Conservation (phyloP, 129 eudicot species). For the Mikania micrantha region DNA sequence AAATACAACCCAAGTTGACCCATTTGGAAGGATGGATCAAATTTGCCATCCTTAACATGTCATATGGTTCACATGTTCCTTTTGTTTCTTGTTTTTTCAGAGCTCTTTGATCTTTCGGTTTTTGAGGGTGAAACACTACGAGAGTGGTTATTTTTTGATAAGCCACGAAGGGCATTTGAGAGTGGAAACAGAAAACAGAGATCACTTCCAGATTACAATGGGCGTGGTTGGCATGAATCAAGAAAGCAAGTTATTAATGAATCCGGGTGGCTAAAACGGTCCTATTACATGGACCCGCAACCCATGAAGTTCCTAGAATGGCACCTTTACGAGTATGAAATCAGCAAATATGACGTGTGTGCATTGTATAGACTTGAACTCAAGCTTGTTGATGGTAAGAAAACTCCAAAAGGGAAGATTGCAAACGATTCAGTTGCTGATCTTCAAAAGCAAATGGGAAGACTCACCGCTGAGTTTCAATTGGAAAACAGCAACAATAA, state of each 20-base stretch:
- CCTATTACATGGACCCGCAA: conserved; percentile 98
- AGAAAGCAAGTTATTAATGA: conserved; percentile 82
- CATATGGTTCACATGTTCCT: not conserved
- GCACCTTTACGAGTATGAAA: conserved; percentile 91
- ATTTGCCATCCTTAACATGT: not conserved
- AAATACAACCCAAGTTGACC: not conserved
- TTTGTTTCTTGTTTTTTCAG: conserved; percentile 28
- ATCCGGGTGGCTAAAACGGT: conserved; percentile 80
- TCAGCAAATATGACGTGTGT: conserved; percentile 59
- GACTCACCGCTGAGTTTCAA: conserved; percentile 77
- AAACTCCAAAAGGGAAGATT: conserved; percentile 58
- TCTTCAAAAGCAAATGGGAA: conserved; percentile 83
- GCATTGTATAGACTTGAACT: conserved; percentile 85
- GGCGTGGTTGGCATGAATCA: conserved; percentile 99
- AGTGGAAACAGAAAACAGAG: conserved; percentile 94
- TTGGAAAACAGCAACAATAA: conserved; percentile 32
- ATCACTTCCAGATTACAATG: conserved; percentile 85
- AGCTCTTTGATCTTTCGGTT: conserved; percentile 75
- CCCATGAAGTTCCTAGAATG: conserved; percentile 69
- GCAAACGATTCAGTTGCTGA: conserved; percentile 66
- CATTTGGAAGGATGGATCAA: not conserved
- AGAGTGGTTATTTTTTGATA: conserved; percentile 94
- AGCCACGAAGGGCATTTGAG: conserved; percentile 95
- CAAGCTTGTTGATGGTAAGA: conserved; percentile 77
- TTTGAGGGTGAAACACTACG: conserved; percentile 87